These are phyloP conservation scores for Phytophthora lateralis DNA, from an alignment of 352 stramenopile species.

Conservation along the genomic window DNA sequence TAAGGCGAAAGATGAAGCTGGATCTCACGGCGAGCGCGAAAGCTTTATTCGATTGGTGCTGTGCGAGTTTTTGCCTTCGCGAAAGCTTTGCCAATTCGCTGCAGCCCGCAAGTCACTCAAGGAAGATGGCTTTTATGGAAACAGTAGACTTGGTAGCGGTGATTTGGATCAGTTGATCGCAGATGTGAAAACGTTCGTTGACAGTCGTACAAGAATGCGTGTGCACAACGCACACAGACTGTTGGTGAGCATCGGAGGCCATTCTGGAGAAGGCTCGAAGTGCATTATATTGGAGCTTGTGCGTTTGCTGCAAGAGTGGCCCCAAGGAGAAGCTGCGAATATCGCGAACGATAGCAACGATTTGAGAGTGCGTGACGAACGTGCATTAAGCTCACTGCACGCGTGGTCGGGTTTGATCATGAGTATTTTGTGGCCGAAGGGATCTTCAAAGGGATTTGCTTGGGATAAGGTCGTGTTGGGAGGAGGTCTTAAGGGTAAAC, in stretches of 20 bases:
- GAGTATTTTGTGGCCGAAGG: conserved; percentile 88
- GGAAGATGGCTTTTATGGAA: conserved; percentile 56
- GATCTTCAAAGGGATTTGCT: conserved; percentile 73
- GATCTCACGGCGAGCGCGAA: conserved; percentile 29
- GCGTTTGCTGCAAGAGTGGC: conserved; percentile 72
- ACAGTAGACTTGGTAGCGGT: conserved; percentile 26
- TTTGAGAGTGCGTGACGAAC: conserved; percentile 66
- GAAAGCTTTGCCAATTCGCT: conserved; percentile 71
- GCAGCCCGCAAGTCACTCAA: conserved; percentile 58
- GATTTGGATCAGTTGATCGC: conserved; percentile 41
- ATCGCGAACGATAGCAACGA: conserved; percentile 19
- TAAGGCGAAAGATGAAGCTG: conserved; percentile 47
- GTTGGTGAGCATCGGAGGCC: conserved; percentile 65
- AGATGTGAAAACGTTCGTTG: conserved; percentile 47
- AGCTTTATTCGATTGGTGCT: conserved; percentile 64
- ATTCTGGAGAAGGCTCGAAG: conserved; percentile 81
- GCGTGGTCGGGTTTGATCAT: conserved; percentile 87
- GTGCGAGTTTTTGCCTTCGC: conserved; percentile 75
- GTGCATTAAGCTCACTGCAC: conserved; percentile 77
- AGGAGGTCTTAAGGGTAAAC: conserved; percentile 70
- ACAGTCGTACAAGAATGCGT: conserved; percentile 50
- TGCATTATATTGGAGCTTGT: conserved; percentile 79
- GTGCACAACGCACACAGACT: conserved; percentile 74
- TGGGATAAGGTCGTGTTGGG: conserved; percentile 83
- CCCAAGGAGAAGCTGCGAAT: conserved; percentile 17